phyloP scores from a whole-genome alignment of 768 basidiomycete genomes.

The Boletus rubroflammeus region DNA sequence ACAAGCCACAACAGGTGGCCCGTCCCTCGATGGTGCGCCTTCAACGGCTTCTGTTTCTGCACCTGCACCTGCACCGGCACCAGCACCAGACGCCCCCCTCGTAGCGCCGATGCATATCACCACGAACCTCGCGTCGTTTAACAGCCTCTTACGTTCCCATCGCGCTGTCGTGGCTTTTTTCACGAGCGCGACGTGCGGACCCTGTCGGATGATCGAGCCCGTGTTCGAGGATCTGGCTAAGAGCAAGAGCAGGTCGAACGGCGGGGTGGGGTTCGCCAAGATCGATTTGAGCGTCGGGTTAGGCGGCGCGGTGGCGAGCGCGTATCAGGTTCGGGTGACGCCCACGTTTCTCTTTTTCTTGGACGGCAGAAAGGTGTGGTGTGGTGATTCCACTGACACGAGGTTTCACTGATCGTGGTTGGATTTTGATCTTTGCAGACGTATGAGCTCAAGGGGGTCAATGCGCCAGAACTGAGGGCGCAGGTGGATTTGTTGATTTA shows the following conservation, averaged over 20 bases:
- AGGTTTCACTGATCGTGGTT: neutral
- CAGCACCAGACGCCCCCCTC: conserved; percentile 43
- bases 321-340: conserved; percentile 69
- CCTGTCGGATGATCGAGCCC: conserved; percentile 82
- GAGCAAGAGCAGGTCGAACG: conserved; percentile 46
- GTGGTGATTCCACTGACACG: neutral
- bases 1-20: conserved; percentile 39
- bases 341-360: conserved; percentile 91
- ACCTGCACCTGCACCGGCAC: conserved; percentile 17
- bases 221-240: conserved; percentile 75
- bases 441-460: conserved; percentile 68
- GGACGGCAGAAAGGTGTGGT: conserved; percentile 62
- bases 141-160: conserved; percentile 58
- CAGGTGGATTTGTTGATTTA: conserved; percentile 74
- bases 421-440: conserved; percentile 42
- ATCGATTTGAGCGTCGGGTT: conserved; percentile 75
- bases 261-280: conserved; percentile 73
- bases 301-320: conserved; percentile 54
- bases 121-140: conserved; percentile 74
- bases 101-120: conserved; percentile 64
- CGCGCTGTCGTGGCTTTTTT: conserved; percentile 78
- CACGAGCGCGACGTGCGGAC: conserved; percentile 70
- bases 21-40: neutral
- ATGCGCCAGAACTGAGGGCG: conserved; percentile 63
- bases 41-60: neutral